A percentile compares a stretch with the other conserved stretches of the same genome.
These are phyloP conservation scores for Diaporthe velutina DNA, from an alignment of 2,329 filamentous ascomycete species.

Conservation along the genomic window DNA sequence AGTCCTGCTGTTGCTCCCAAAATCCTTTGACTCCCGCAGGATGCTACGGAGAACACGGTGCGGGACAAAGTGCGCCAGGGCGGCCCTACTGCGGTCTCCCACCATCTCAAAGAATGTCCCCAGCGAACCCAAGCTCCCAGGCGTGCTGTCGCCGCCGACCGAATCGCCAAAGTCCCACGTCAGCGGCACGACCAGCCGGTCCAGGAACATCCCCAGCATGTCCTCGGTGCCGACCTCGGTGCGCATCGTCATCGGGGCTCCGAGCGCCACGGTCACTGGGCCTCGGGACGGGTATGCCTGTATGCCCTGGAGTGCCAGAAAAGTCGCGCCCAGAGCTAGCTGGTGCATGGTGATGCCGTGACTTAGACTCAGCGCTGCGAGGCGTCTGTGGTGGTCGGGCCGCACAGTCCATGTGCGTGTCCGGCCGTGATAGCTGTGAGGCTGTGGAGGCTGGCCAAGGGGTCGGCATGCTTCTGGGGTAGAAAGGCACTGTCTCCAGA, in stretches of 20 bases:
- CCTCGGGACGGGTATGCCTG: background rate
- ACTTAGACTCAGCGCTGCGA: background rate
- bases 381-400: background rate
- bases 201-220: conserved; percentile 9
- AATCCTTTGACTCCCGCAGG: background rate
- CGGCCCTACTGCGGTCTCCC: conserved; percentile 1
- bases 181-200: background rate
- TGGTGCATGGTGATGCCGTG: conserved; percentile 13
- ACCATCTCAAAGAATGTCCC: background rate
- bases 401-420: background rate
- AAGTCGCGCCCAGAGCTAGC: background rate
- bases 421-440: background rate
- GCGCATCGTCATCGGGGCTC: conserved; percentile 4
- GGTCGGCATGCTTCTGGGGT: background rate
- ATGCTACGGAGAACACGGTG: background rate
- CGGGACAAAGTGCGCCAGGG: background rate
- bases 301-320: background rate
- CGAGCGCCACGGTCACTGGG: background rate
- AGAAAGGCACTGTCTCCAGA: background rate
- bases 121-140: background rate
- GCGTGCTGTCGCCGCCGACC: background rate
- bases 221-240: conserved; percentile 11
- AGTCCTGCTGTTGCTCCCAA: background rate
- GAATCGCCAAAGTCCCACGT: background rate
- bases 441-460: background rate